Evolutionary conservation across 2,329 filamentous ascomycete species (phyloP), one percentile per base, ranked within the genome.

Genomic region (Annulohypoxylon truncatum): DNA sequence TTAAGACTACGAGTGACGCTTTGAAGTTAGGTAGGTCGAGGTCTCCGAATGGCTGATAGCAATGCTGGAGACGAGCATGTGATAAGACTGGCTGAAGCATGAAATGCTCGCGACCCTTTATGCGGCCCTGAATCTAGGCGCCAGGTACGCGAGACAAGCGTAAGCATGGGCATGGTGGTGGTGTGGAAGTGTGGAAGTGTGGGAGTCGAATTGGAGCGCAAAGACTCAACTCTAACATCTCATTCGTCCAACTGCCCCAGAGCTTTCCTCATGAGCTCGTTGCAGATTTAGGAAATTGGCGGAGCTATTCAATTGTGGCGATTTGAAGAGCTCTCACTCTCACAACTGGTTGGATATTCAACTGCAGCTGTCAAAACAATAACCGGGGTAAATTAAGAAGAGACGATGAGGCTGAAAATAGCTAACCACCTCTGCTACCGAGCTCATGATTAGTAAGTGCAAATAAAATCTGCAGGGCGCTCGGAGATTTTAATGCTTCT

Each of bases 131-230:
- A 60, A 35, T 60, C 64, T 69, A 67, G 68, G 52, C 63, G 63
- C 64, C 65, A 72, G 70, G 69, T 63, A 71, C 70, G 67, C 64
- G 63, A 68, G 63, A 69, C 66, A 53, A 70, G 58, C 63, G 61
- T 68, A 70, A 72, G 67, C 69, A 67, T 61, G 53, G 66, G 48
- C 60, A 64, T 67, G 55, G 69, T 64, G 62, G 67, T 64, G 67
- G 67, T 66, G 67, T 67, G 69, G 56, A 56, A 47, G 40, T 31
- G 38, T 35, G 50, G 38, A 52, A 6, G 61, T 46, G 31, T 50
- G 57, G 51, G 60, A 71, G 65, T 46, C 63, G 61, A 71, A 67
- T 70, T 57, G 59, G 67, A 66, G 59, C 42, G 55, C 46, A 55
- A 57, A 63, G 40, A 40, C n/a, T 38, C 46, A 15, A 66, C 42